Evolutionary conservation across 139 green algal species (phyloP), one percentile per base, ranked within the genome.

Genomic region (Axilococcus clingmanii): DNA sequence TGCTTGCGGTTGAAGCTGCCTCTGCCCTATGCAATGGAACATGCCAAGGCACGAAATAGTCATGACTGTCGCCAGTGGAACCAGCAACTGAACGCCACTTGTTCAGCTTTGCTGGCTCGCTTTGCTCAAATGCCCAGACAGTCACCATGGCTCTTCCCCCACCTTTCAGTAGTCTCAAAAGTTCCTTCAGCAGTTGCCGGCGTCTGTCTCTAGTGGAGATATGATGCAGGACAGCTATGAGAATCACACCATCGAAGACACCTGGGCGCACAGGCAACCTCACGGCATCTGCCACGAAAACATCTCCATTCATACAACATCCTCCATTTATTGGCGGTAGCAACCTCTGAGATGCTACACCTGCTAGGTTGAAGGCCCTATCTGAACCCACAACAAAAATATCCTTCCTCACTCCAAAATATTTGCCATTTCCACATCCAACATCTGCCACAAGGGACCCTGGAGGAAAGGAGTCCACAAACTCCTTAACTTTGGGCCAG

Each of bases 401-500:
- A 74, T 95, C 86, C 0, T 45, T 33, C 5, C 86, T 52, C 49
- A 94, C 75, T 0, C 66, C 77, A 62, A 96, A 86, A 76, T 96
- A 96, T 76, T 98, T 97, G 34, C 93, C 93, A 64, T 99, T 99
- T 41, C 93, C 93, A 61, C 90, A 97, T 0, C 93, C 93, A 30
- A 94, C 80, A 56, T 98, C 91, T 2, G 75, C 84, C 8, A 96
- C 65, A 20, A 96, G 25, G 20, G 57, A 66, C 4, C 76, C 72
- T 0, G 48, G 16, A 0, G 76, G 60, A 29, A 98, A 66, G 9
- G 34, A 23, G 15, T 89, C 65, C 0, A 99, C 61, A 60, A 97
- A 99, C 16, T 58, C 44, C 0, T 74, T 62, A 12, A 98, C 91
- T 52, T 76, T 56, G 19, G 84, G 81, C 92, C 92, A 99, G 14